Conservation (phyloP, 352 stramenopile species). For the Achlya hypogyna region DNA sequence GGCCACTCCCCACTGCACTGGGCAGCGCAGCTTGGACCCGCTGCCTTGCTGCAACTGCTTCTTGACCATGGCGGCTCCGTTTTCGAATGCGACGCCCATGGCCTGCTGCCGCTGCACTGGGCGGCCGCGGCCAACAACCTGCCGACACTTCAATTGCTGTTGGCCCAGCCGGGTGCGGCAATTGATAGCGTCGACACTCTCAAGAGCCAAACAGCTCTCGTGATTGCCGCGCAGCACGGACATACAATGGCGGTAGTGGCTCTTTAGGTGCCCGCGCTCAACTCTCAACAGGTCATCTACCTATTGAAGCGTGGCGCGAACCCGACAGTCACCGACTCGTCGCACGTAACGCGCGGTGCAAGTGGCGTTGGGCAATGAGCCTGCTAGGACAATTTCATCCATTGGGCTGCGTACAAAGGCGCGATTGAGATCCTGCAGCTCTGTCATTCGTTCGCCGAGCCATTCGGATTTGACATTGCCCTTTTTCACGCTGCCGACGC, state of each 20-base stretch:
- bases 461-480: neutral
- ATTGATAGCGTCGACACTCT: slow-evolving; percentile 61
- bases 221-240: slow-evolving; percentile 70
- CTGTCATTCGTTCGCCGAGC: slow-evolving; percentile 35
- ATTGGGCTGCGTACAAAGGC: slow-evolving; percentile 83
- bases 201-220: slow-evolving; percentile 64
- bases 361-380: neutral
- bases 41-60: neutral
- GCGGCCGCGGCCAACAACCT: slow-evolving; percentile 69
- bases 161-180: slow-evolving; percentile 47
- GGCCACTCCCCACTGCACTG: slow-evolving; percentile 2
- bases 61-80: slow-evolving; percentile 1
- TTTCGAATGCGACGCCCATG: neutral
- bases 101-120: slow-evolving; percentile 77
- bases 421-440: slow-evolving; percentile 72
- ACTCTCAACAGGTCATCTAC: slow-evolving; percentile 65
- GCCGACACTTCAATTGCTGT: slow-evolving; percentile 41
- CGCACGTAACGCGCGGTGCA: neutral
- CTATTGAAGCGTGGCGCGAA: slow-evolving; percentile 64
- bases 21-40: neutral
- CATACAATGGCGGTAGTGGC: slow-evolving; percentile 20
- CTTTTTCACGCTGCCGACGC: slow-evolving; percentile 40
- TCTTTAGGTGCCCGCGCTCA: no score
- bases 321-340: slow-evolving; percentile 35
- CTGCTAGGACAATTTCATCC: slow-evolving; percentile 63